Evolutionary conservation across 1,139 yeast genomes (phyloP), one percentile per base, ranked within the genome.

Genomic region (Hansenula sp.): DNA sequence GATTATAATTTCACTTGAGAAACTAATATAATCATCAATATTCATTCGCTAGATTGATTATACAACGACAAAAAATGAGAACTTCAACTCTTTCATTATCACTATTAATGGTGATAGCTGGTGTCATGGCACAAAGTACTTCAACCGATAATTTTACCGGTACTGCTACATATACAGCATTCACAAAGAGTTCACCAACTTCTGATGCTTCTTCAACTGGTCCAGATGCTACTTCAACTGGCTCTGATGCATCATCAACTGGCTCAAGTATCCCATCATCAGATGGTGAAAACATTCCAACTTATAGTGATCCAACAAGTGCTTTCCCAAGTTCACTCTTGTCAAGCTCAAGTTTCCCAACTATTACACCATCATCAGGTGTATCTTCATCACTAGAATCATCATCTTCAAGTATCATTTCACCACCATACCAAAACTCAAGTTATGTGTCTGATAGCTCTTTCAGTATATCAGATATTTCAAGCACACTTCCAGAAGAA

Each of bases 61-160:
- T 17, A 38, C 8, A 12, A 16, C 11, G 4, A 14, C 24, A 22
- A 36, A n/a, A n/a, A 1, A 50, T 46, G 52, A 47, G 34, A 41
- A 11, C 44, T 11, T 16, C 17, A n/a, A 40, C 46, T 3, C 34
- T 50, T 22, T 42, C 54, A 14, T 24, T 51, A 16, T 36, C 48
- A 3, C 39, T 50, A 24, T 43, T 48, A 19, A 32, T 43, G 9
- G 32, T 50, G 13, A 38, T 46, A 10, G 44, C 50, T 3, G 37
- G 29, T 7, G 45, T 50, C 3, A 13, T 37, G 12, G 54, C 55
- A 3, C 52, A 46, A 21, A 37, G 44, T 17, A 47, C 54, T 8
- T 47, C 51, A 3, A 44, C 48, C 6, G 38, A 39, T 20, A 46
- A 46, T 27, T 52, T 50, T 42, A 52, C 55, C 2, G 57, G 44